Evolutionary conservation across 2,329 filamentous ascomycete species (phyloP).

Genomic region (Aspergillus vadensis): DNA sequence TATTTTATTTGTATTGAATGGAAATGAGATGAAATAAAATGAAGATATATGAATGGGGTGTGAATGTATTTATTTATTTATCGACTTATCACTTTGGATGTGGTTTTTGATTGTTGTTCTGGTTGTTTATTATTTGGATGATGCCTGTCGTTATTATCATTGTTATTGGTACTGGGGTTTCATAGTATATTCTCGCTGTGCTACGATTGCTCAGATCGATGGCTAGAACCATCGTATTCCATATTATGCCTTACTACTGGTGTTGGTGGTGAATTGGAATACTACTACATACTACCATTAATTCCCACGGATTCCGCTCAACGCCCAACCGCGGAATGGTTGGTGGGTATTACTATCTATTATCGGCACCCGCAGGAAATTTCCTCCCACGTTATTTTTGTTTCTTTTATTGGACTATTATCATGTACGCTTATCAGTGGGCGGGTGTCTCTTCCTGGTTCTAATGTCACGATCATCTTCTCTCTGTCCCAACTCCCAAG

Average conservation of each 20-base stretch:
- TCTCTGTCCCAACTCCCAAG: not conserved
- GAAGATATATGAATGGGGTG: not conserved
- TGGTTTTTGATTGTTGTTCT: not conserved
- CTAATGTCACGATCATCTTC: not conserved
- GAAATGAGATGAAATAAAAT: not conserved
- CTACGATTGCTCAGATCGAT: not conserved
- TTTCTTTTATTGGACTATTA: not conserved
- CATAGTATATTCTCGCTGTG: not conserved
- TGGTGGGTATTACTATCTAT: not conserved
- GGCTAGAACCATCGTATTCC: not conserved
- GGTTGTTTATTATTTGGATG: not conserved
- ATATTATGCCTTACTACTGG: not conserved
- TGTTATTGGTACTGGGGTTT: not conserved
- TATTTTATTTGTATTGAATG: too few species aligned
- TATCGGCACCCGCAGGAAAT: not conserved
- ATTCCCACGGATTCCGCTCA: not conserved
- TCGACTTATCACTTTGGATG: not conserved
- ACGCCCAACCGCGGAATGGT: not conserved
- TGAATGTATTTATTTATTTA: not conserved
- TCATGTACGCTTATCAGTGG: conserved; percentile 2
- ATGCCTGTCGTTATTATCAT: too few species aligned
- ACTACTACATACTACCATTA: too few species aligned
- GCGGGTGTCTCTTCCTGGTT: not conserved
- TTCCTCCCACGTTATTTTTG: not conserved
- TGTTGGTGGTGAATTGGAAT: not conserved